These are phyloP conservation scores for Microbotryum silenes-acaulis DNA, from an alignment of 1,284 basidiomycete genomes.

Conservation along the genomic window DNA sequence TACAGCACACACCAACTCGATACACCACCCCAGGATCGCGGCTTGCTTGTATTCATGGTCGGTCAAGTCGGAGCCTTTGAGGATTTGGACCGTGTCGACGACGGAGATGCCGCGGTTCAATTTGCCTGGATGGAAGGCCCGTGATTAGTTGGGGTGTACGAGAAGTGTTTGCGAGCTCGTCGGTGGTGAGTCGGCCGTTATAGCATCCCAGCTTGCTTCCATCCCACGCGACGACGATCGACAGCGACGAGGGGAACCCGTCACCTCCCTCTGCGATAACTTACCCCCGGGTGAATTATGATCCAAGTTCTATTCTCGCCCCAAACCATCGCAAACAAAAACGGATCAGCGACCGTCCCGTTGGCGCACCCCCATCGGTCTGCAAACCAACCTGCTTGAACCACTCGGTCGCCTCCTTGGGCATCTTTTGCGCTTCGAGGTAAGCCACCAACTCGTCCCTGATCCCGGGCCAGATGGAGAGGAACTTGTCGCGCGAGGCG, in stretches of 20 bases:
- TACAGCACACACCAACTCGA: constrained; percentile 70
- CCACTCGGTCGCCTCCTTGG: constrained; percentile 73
- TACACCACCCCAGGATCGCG: constrained; percentile 89
- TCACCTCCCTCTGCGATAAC: too few relatives aligned
- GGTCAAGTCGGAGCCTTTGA: constrained; percentile 58
- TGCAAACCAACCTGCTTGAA: constrained; percentile 55
- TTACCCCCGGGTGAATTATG: not conserved
- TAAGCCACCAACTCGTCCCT: constrained; percentile 55
- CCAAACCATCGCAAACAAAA: too few relatives aligned
- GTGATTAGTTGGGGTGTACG: not conserved
- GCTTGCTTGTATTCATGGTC: constrained; percentile 84
- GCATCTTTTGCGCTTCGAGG: constrained; percentile 62
- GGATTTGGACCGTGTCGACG: constrained; percentile 84
- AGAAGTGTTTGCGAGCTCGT: not conserved
- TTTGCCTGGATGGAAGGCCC: constrained; percentile 51
- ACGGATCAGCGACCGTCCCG: not conserved
- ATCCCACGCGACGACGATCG: too few relatives aligned
- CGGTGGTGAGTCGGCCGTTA: too few relatives aligned
- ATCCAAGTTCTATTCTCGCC: not conserved
- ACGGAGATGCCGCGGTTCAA: constrained; percentile 93
- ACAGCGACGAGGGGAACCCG: too few relatives aligned
- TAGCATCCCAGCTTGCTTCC: too few relatives aligned
- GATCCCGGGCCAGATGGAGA: constrained; percentile 49
- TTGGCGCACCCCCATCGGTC: not conserved
- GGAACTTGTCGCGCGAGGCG: constrained; percentile 43